Conservation (phyloP, 352 stramenopile genomes). For the Elongisporangium prolatum region DNA sequence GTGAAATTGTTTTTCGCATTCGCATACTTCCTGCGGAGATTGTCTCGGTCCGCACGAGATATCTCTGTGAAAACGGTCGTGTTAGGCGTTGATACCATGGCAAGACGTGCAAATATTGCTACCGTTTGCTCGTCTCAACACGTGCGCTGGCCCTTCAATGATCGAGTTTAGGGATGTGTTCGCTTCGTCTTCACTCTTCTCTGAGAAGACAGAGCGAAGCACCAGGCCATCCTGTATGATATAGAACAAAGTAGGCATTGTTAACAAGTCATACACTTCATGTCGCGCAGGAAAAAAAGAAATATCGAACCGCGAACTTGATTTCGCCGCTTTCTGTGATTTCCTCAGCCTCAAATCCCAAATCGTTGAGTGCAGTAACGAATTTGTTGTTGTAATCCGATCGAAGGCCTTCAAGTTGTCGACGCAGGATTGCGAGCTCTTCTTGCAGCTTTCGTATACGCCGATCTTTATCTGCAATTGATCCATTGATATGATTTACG, state of each 20-base stretch:
- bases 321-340: constrained; percentile 75
- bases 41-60: constrained; percentile 55
- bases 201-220: constrained; percentile 53
- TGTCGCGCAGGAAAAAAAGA: no score
- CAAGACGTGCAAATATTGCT: neutral
- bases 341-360: constrained; percentile 78
- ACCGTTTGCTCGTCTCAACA: constrained; percentile 19
- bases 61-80: constrained; percentile 21
- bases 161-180: neutral
- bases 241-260: no score
- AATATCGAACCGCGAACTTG: constrained; percentile 58
- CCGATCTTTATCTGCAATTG: constrained; percentile 77
- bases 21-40: constrained; percentile 69
- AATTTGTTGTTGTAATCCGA: constrained; percentile 79
- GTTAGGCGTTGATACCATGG: neutral
- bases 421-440: constrained; percentile 48
- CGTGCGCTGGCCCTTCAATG: constrained; percentile 2
- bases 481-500: constrained; percentile 84
- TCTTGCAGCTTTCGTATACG: constrained; percentile 83
- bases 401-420: constrained; percentile 62
- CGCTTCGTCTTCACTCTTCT: constrained; percentile 2
- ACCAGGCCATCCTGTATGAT: constrained; percentile 57
- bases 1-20: constrained; percentile 81
- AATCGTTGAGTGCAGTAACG: constrained; percentile 57
- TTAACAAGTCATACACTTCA: no score